These are phyloP conservation scores for Blastocystis sp. DNA, from an alignment of 352 stramenopile genomes.

Conservation along the genomic window DNA sequence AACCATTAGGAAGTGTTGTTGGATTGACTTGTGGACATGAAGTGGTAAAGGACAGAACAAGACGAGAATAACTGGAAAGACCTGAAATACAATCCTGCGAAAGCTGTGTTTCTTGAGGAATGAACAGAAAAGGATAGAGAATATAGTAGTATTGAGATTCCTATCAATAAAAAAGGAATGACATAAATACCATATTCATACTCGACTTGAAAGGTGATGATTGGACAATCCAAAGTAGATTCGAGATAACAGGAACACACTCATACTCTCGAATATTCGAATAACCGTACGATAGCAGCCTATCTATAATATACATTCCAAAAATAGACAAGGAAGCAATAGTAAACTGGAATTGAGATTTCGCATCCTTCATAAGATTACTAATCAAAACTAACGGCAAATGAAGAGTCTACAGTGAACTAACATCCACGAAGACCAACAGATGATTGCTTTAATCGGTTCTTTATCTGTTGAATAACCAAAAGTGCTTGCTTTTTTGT, in stretches of 20 bases:
- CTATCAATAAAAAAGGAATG: neutral
- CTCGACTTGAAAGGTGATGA: neutral
- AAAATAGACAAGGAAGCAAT: neutral
- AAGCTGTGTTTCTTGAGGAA: neutral
- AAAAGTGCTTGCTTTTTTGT: neutral
- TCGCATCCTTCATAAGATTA: neutral
- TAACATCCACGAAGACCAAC: neutral
- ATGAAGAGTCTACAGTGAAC: slow-evolving; percentile 15
- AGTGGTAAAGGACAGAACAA: neutral
- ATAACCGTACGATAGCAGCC: neutral
- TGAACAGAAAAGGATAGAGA: neutral
- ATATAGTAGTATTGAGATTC: neutral
- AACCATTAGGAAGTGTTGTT: neutral
- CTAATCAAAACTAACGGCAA: neutral
- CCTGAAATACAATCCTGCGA: neutral
- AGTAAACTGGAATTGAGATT: neutral
- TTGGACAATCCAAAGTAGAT: neutral
- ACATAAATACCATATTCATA: too few relatives aligned
- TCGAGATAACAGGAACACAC: neutral
- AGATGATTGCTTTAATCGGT: neutral
- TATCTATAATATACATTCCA: neutral
- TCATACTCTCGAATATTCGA: neutral
- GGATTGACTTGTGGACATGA: neutral
- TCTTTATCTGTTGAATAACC: slow-evolving; percentile 28
- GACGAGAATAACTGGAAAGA: neutral